These are phyloP conservation scores for Aureobasidium sp. DNA, from an alignment of 2,329 filamentous ascomycete species.

Conservation along the genomic window DNA sequence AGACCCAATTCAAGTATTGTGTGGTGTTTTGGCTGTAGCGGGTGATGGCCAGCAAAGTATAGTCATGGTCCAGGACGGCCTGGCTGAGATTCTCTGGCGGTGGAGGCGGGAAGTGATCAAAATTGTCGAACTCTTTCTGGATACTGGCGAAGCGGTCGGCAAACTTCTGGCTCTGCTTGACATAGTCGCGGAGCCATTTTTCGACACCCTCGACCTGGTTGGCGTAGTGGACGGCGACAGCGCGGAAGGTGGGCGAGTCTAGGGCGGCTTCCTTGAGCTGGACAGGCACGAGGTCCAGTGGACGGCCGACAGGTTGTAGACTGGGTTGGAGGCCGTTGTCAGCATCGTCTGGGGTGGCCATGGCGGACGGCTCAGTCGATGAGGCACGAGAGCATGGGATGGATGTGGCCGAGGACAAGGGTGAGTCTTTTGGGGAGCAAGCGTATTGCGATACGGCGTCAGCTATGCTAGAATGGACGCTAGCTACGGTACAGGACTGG, in stretches of 20 bases:
- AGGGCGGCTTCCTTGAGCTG: conserved; percentile 88
- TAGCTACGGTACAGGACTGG: not conserved
- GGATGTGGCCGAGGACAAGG: not conserved
- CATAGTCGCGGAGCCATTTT: conserved; percentile 75
- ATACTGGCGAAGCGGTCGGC: conserved; percentile 57
- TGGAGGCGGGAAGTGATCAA: conserved; percentile 72
- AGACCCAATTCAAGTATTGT: conserved; percentile 75
- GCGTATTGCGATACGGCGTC: conserved; percentile 2
- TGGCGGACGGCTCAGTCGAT: not conserved
- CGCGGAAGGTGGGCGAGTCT: conserved; percentile 92
- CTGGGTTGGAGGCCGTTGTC: conserved; percentile 18
- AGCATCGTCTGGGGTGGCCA: not conserved
- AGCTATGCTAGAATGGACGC: not conserved
- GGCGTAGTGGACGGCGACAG: conserved; percentile 73
- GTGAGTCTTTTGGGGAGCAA: not conserved
- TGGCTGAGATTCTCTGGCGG: conserved; percentile 69
- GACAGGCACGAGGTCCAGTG: conserved; percentile 54
- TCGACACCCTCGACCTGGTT: conserved; percentile 90
- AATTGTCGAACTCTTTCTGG: conserved; percentile 55
- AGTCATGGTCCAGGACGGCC: conserved; percentile 87
- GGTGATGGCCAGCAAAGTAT: conserved; percentile 79
- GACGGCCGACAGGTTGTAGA: conserved; percentile 33
- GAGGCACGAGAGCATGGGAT: not conserved
- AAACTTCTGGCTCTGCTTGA: conserved; percentile 54
- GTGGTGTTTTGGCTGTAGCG: conserved; percentile 76